phyloP scores from a whole-genome alignment of 495 filamentous ascomycete genomes.

The Trichocladium uniseriatum region DNA sequence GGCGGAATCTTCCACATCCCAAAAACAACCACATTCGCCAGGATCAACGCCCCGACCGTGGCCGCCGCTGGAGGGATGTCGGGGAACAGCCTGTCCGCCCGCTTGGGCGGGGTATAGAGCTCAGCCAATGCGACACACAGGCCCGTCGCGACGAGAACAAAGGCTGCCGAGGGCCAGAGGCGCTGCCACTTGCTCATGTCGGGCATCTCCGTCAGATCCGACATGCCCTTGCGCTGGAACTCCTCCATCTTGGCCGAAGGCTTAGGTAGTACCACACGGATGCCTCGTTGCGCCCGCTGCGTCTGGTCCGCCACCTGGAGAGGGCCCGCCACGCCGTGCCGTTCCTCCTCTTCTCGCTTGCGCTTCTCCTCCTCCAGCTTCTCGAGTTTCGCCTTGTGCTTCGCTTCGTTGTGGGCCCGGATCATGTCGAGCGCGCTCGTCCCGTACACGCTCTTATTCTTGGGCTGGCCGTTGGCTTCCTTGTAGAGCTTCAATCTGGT shows the following conservation, averaged over 20 bases:
- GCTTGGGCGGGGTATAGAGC: slow-evolving; percentile 54
- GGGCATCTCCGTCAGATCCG: slow-evolving; percentile 38
- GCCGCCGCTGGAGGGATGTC: slow-evolving; percentile 70
- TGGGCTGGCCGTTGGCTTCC: slow-evolving; percentile 10
- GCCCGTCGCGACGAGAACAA: slow-evolving; percentile 44
- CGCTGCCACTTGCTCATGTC: slow-evolving; percentile 46
- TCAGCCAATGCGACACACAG: slow-evolving; percentile 46
- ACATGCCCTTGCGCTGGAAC: slow-evolving; percentile 28
- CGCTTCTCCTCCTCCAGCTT: slow-evolving; percentile 41
- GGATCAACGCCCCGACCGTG: slow-evolving; percentile 60
- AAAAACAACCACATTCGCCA: slow-evolving; percentile 53
- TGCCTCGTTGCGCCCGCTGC: slow-evolving; percentile 6
- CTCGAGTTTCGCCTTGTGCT: slow-evolving; percentile 37
- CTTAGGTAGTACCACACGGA: background rate
- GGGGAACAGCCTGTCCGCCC: slow-evolving; percentile 54
- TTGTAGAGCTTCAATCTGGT: slow-evolving; percentile 16
- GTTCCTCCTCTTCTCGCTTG: slow-evolving; percentile 42
- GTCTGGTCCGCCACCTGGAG: slow-evolving; percentile 35
- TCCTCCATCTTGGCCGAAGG: slow-evolving; percentile 25
- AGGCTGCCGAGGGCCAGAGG: slow-evolving; percentile 52
- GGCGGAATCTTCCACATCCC: slow-evolving; percentile 59
- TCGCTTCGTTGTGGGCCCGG: slow-evolving; percentile 36
- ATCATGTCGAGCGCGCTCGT: slow-evolving; percentile 41
- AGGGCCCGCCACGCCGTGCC: slow-evolving; percentile 37
- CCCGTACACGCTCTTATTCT: slow-evolving; percentile 32